These are phyloP conservation scores for Irpex sp. DNA, from an alignment of 1,284 basidiomycete species.

Conservation along the genomic window DNA sequence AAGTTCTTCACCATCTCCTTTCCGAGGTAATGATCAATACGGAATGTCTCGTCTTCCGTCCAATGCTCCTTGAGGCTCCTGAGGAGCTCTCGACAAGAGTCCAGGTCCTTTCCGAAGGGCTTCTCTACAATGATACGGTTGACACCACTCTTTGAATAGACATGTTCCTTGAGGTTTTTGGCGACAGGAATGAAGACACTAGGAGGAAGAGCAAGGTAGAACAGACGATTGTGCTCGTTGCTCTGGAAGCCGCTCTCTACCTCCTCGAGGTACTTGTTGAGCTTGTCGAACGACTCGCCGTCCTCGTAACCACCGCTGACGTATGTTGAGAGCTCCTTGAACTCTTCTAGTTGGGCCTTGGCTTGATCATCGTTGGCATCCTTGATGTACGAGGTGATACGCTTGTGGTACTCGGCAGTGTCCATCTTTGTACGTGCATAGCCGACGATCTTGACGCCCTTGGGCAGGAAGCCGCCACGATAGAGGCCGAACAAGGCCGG, in stretches of 20 bases:
- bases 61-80: conserved; percentile 78
- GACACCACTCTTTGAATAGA: conserved; percentile 66
- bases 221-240: conserved; percentile 72
- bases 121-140: conserved; percentile 96
- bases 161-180: conserved; percentile 75
- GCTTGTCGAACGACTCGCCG: conserved; percentile 66
- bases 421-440: conserved; percentile 97
- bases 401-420: conserved; percentile 78
- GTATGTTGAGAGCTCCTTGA: conserved; percentile 78
- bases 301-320: conserved; percentile 87
- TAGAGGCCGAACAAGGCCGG: conserved; percentile 90
- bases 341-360: conserved; percentile 66
- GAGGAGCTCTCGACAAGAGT: conserved; percentile 81
- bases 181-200: conserved; percentile 89
- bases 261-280: conserved; percentile 71
- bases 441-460: conserved; percentile 83
- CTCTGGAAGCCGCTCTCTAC: conserved; percentile 69
- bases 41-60: conserved; percentile 94
- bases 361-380: conserved; percentile 58
- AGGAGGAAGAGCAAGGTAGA: conserved; percentile 93
- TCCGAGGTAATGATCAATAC: conserved; percentile 96
- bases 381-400: conserved; percentile 82
- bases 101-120: conserved; percentile 92
- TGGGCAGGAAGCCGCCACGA: conserved; percentile 74
- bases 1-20: conserved; percentile 99